Conservation (phyloP, 805 yeast genomes). For the Pichia cephalocereana region DNA sequence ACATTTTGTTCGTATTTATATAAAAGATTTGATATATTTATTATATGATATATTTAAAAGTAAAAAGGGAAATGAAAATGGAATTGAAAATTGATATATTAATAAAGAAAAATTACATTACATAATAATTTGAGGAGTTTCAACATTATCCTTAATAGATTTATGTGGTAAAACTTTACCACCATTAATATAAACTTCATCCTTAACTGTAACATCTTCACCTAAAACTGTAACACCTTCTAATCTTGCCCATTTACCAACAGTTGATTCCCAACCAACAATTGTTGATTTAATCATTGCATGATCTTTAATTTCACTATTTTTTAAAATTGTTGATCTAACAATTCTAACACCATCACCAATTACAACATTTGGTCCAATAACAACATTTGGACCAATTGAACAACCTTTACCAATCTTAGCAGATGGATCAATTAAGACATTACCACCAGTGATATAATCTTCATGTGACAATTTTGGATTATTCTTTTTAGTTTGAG, state of each 20-base stretch:
- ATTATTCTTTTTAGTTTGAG: conserved; percentile 75
- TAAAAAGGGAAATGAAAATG: too few relatives aligned
- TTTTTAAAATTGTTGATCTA: conserved; percentile 85
- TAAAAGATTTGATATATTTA: too few relatives aligned
- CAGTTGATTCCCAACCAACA: conserved; percentile 98
- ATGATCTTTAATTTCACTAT: conserved; percentile 91
- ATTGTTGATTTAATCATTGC: conserved; percentile 97
- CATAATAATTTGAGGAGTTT: conserved; percentile 97
- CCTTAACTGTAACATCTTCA: conserved; percentile 97
- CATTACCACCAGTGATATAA: conserved; percentile 84
- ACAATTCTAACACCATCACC: conserved; percentile 99
- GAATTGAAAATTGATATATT: neutral
- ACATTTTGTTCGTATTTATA: too few relatives aligned
- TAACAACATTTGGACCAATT: conserved; percentile 96
- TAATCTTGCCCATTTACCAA: conserved; percentile 98
- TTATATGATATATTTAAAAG: too few relatives aligned
- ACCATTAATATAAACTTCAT: conserved; percentile 97
- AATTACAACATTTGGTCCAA: conserved; percentile 91
- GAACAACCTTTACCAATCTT: conserved; percentile 86
- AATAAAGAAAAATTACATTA: conserved; percentile 46
- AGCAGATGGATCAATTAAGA: conserved; percentile 90
- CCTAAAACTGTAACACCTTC: conserved; percentile 97
- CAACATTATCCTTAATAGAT: conserved; percentile 91
- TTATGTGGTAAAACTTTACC: conserved; percentile 99
- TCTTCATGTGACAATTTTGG: conserved; percentile 51